A percentile compares a stretch with the other conserved stretches of the same genome.
These are phyloP conservation scores for Avena insularis DNA, from an alignment of 176 grass and related monocot species.

Conservation along the genomic window DNA sequence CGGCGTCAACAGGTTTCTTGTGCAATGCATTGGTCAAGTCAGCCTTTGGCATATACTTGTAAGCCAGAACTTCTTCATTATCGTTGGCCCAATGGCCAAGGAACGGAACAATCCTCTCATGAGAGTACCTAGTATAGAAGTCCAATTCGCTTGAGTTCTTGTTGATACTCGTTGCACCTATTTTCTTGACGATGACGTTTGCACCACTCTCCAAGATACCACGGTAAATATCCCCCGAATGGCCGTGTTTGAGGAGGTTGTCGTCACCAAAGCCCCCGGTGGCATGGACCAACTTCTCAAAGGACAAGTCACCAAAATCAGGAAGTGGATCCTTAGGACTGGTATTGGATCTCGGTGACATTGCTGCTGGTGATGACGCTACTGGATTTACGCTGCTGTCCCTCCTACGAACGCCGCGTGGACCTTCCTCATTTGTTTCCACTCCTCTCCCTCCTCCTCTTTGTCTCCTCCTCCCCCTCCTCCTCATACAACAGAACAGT, in stretches of 20 bases:
- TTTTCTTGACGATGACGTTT: constrained; percentile 73
- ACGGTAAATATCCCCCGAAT: constrained; percentile 78
- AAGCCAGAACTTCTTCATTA: constrained; percentile 66
- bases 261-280: constrained; percentile 58
- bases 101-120: constrained; percentile 72
- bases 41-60: constrained; percentile 79
- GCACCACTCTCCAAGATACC: constrained; percentile 74
- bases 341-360: constrained; percentile 33
- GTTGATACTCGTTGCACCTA: constrained; percentile 44
- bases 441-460: constrained; percentile 32
- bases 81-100: constrained; percentile 58
- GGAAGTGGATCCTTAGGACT: constrained; percentile 8
- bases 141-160: constrained; percentile 55
- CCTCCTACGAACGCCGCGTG: constrained; percentile 44
- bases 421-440: constrained; percentile 45
- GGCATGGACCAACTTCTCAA: constrained; percentile 64
- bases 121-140: constrained; percentile 52
- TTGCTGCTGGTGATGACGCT: constrained; percentile 37
- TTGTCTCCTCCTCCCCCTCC: constrained; percentile 11
- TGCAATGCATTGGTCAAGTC: constrained; percentile 80
- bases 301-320: constrained; percentile 48
- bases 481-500: constrained; percentile 42
- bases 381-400: constrained; percentile 59
- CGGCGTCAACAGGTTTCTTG: constrained; percentile 53
- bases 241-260: constrained; percentile 74